Evolutionary conservation across 176 grass and related monocot species (phyloP), one percentile per base, ranked within the genome.

Genomic region (Carex pumila): DNA sequence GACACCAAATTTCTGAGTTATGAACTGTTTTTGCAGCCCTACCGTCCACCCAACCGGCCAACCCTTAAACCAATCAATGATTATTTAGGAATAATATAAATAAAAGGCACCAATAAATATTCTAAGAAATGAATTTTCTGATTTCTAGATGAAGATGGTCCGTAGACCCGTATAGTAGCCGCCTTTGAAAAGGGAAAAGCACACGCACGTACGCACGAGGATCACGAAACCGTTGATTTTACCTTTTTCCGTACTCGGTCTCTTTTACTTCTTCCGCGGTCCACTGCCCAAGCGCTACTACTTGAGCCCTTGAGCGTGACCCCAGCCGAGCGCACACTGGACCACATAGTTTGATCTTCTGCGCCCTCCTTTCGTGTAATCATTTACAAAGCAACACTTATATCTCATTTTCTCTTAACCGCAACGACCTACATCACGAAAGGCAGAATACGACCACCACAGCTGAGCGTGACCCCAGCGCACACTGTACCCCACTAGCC

Each of bases 241-340:
- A 5, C 65, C 65, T 37, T 68, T 36, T 17, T 1, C 12, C 1
- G 14, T 29, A 75, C 71, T 53, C 71, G 71, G 71, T 75, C 71
- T 75, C 71, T 53, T 75, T 75, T 75, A 75, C 71, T 52, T 75
- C 10, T 13, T 75, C 71, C n/a, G 10, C 68, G 39, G 37, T 21
- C 71, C 25, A 25, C 25, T 25, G 25, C 25, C 25, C 25, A 25
- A 25, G 25, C 25, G 25, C 25, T 25, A 25, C 25, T 25, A 25
- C 25, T 25, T 25, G 25, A 25, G 25, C 25, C 0, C 25, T 25
- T 25, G 25, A 25, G 25, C 25, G 25, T 25, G 25, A 25, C 25
- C 25, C 25, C 25, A 25, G 25, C 25, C 25, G 25, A 25, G 25
- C 25, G 25, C 25, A 25, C 25, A 25, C 25, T 25, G 25, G 25